phyloP scores from a whole-genome alignment of 495 filamentous ascomycete species.

The Cudoniella acicularis region DNA sequence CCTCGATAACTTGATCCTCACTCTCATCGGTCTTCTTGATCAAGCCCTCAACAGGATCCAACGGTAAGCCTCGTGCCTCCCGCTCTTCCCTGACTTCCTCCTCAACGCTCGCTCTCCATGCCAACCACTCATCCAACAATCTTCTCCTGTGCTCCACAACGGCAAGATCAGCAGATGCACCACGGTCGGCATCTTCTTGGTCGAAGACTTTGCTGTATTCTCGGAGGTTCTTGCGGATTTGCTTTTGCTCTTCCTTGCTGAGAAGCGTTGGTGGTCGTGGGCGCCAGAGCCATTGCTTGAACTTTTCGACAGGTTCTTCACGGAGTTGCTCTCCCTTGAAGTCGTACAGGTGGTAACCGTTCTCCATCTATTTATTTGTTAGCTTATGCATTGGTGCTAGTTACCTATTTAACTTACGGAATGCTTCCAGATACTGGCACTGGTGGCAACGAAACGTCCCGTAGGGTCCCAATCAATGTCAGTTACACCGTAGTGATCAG shows the following conservation, averaged over 20 bases:
- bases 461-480: constrained; percentile 98
- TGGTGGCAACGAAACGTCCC: constrained; percentile 87
- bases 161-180: constrained; percentile 86
- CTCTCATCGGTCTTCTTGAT: constrained; percentile 50
- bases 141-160: constrained; percentile 85
- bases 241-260: constrained; percentile 91
- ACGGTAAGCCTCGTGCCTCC: constrained; percentile 59
- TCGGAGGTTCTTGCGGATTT: constrained; percentile 94
- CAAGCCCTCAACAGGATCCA: constrained; percentile 56
- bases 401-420: constrained; percentile 55
- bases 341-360: constrained; percentile 96
- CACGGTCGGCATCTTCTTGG: constrained; percentile 87
- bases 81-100: constrained; percentile 72
- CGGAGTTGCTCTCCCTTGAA: constrained; percentile 87
- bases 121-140: constrained; percentile 83
- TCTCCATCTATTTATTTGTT: constrained; percentile 77
- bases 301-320: constrained; percentile 91
- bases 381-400: constrained; percentile 31
- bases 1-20: constrained; percentile 73
- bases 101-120: constrained; percentile 74
- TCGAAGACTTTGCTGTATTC: constrained; percentile 95
- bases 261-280: constrained; percentile 87
- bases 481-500: constrained; percentile 95
- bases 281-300: constrained; percentile 96
- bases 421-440: constrained; percentile 93